Conservation (phyloP, 306 rosid species). For the Amphicarpaea edgeworthii region DNA sequence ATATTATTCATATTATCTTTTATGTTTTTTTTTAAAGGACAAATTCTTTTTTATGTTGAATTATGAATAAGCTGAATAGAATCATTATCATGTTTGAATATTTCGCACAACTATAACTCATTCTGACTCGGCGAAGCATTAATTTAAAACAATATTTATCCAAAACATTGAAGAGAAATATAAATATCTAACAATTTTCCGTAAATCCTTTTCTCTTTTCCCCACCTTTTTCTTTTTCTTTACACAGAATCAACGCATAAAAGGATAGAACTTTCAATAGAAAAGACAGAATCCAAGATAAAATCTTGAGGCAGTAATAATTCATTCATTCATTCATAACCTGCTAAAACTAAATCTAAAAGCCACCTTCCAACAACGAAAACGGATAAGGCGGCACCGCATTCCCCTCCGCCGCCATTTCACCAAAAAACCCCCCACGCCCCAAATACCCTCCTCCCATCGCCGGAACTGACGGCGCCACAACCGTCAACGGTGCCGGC, state of each 20-base stretch:
- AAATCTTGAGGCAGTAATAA: constrained; percentile 46
- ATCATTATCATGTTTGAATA: too few species aligned
- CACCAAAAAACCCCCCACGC: constrained; percentile 50
- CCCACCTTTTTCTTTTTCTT: neutral
- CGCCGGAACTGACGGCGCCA: constrained; percentile 29
- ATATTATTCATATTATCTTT: too few species aligned
- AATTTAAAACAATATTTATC: too few species aligned
- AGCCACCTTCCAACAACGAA: constrained; percentile 80
- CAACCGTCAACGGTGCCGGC: constrained; percentile 44
- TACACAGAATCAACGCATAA: neutral
- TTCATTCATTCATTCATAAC: neutral
- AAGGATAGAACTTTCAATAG: constrained; percentile 31
- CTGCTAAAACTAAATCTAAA: constrained; percentile 47
- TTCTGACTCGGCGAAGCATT: too few species aligned
- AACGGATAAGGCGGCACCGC: constrained; percentile 90
- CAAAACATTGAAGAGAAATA: neutral
- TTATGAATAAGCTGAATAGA: too few species aligned
- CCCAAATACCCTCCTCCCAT: constrained; percentile 36
- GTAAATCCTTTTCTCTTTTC: neutral
- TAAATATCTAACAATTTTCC: constrained; percentile 3
- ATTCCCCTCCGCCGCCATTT: constrained; percentile 58
- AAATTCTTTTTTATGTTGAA: too few species aligned
- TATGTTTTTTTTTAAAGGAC: too few species aligned
- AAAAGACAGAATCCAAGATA: constrained; percentile 50
- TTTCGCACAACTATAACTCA: too few species aligned